These are phyloP conservation scores for Lonicera japonica DNA, from an alignment of 129 eudicot genomes.

Conservation along the genomic window DNA sequence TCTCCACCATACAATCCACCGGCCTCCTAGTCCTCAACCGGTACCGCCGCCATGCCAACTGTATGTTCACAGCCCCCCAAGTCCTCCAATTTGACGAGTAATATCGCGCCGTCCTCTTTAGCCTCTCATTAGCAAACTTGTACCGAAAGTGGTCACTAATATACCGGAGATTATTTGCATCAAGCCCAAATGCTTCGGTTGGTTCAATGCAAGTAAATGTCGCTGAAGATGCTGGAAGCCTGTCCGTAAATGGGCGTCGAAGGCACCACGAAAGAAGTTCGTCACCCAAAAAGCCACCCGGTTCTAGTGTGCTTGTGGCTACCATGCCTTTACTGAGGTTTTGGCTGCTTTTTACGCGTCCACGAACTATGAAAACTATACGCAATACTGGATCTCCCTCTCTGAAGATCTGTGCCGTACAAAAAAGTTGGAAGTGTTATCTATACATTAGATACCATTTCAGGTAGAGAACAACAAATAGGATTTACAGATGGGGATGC, in stretches of 20 bases:
- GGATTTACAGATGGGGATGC: too few relatives aligned
- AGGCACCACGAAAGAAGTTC: constrained; percentile 96
- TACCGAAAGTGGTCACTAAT: constrained; percentile 88
- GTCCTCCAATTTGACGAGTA: constrained; percentile 96
- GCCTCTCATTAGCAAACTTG: constrained; percentile 80
- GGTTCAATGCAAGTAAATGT: constrained; percentile 70
- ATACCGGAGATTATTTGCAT: constrained; percentile 64
- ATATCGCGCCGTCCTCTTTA: constrained; percentile 62
- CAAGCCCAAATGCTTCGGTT: constrained; percentile 75
- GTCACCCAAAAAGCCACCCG: constrained; percentile 88
- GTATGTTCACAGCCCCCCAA: constrained; percentile 96
- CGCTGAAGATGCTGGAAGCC: constrained; percentile 90
- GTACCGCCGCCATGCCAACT: constrained; percentile 81
- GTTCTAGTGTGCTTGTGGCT: constrained; percentile 68
- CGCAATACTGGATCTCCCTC: constrained; percentile 91
- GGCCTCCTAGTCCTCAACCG: constrained; percentile 43
- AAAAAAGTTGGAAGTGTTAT: constrained; percentile 4
- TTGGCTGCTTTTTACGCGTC: constrained; percentile 73
- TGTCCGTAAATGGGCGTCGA: constrained; percentile 64
- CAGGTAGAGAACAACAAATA: too few relatives aligned
- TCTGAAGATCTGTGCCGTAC: constrained; percentile 52
- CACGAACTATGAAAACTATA: constrained; percentile 78
- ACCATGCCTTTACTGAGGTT: constrained; percentile 77
- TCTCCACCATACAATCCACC: constrained; percentile 17
- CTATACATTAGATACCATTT: too few relatives aligned